Conservation (phyloP, 1,139 yeast species). For the Saccharomycopsis hybrid region DNA sequence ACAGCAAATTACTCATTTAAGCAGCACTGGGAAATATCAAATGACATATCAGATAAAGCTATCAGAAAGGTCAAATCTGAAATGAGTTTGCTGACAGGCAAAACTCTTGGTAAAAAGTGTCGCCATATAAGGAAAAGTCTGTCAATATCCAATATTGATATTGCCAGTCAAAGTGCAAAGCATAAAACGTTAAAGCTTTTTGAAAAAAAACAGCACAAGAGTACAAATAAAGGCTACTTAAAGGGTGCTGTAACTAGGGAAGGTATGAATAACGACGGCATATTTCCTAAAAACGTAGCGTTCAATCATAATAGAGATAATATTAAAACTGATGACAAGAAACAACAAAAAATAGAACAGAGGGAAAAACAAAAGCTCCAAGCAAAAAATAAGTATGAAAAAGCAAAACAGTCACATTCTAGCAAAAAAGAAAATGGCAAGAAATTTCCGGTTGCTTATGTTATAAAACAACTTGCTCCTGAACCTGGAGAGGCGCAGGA, state of each 20-base stretch:
- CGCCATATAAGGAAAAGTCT: background rate
- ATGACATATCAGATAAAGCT: constrained; percentile 2
- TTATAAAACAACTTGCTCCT: background rate
- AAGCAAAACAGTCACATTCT: background rate
- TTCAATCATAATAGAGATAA: too few species aligned
- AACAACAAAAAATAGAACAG: background rate
- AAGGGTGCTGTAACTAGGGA: too few species aligned
- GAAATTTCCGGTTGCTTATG: background rate
- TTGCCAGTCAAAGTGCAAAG: too few species aligned
- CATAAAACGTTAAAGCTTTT: too few species aligned
- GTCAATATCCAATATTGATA: too few species aligned
- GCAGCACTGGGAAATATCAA: constrained; percentile 14
- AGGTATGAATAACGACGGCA: too few species aligned
- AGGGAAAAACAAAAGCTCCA: background rate
- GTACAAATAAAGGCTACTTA: too few species aligned
- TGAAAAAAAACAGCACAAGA: too few species aligned
- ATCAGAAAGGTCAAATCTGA: background rate
- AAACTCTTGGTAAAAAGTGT: background rate
- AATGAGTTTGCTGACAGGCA: background rate
- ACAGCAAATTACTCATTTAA: constrained; percentile 21
- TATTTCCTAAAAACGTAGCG: too few species aligned
- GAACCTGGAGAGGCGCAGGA: too few species aligned
- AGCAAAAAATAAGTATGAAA: background rate
- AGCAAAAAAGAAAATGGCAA: constrained; percentile 5
- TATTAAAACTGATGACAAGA: too few species aligned